Percentiles rank a stretch among this genome's conserved stretches.
These are phyloP conservation scores for Lathyrus tuberosus DNA, from an alignment of 306 rosid genomes.

Conservation along the genomic window DNA sequence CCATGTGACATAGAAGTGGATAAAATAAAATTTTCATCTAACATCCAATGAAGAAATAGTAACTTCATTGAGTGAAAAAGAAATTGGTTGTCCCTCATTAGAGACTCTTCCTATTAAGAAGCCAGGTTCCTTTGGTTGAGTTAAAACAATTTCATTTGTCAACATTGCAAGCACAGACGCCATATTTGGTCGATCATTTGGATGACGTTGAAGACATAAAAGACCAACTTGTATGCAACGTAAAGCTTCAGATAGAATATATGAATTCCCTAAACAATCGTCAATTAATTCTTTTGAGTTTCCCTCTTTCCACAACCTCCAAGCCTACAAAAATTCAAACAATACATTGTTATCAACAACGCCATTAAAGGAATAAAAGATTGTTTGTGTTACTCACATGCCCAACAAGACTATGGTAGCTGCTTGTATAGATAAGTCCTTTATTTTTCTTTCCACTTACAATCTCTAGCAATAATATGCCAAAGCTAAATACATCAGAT, in stretches of 20 bases:
- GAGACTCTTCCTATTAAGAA: not conserved
- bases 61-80: slow-evolving; percentile 23
- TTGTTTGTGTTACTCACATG: no score
- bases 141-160: slow-evolving; percentile 15
- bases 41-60: slow-evolving; percentile 11
- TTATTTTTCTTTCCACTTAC: no score
- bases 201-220: slow-evolving; percentile 35
- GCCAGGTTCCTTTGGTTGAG: slow-evolving; percentile 27
- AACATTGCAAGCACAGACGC: slow-evolving; percentile 31
- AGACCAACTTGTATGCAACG: slow-evolving; percentile 38
- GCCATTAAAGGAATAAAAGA: no score
- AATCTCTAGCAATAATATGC: no score
- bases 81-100: not conserved
- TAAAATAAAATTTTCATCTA: slow-evolving; percentile 9
- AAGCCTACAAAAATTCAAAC: no score
- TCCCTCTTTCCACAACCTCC: no score
- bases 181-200: slow-evolving; percentile 28
- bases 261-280: no score
- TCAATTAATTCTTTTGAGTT: no score
- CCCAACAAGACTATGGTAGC: no score
- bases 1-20: not conserved
- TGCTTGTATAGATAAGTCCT: no score
- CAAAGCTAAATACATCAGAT: not conserved
- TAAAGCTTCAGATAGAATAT: no score
- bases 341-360: no score